These are phyloP conservation scores for Leccinum rimulosum DNA, from an alignment of 768 basidiomycete species.

Conservation along the genomic window DNA sequence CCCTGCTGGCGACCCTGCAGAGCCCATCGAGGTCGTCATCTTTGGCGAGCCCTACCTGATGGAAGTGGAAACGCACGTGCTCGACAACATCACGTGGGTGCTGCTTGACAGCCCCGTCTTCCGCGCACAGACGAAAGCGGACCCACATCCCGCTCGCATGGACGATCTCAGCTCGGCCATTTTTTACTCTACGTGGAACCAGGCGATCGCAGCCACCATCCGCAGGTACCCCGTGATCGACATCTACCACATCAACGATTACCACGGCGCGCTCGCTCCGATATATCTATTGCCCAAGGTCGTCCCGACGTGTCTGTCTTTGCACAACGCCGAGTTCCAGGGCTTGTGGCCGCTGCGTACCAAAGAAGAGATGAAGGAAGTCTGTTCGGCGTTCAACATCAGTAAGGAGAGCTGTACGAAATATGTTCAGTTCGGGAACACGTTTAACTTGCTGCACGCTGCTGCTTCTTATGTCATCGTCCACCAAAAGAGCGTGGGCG, in stretches of 20 bases:
- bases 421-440: conserved; percentile 98
- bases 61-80: conserved; percentile 72
- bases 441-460: conserved; percentile 93
- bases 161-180: conserved; percentile 95
- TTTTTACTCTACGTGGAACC: conserved; percentile 98
- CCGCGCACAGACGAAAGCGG: conserved; percentile 93
- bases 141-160: conserved; percentile 96
- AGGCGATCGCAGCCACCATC: conserved; percentile 90
- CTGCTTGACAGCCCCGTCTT: conserved; percentile 95
- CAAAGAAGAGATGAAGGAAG: conserved; percentile 98
- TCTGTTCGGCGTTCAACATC: conserved; percentile 96
- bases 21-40: too few species aligned
- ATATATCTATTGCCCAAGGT: conserved; percentile 92
- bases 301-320: conserved; percentile 83
- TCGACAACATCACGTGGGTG: conserved; percentile 96
- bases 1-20: conserved; percentile 42
- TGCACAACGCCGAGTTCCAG: conserved; percentile 98
- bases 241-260: conserved; percentile 94
- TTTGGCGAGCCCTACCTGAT: too few species aligned
- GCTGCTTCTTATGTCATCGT: conserved; percentile 54
- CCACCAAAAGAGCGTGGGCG: too few species aligned
- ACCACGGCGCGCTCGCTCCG: conserved; percentile 88
- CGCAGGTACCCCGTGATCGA: conserved; percentile 84
- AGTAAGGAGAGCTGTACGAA: conserved; percentile 95
- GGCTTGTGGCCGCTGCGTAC: conserved; percentile 95